These are phyloP conservation scores for Dryas drummondii DNA, from an alignment of 306 rosid species.

Conservation along the genomic window DNA sequence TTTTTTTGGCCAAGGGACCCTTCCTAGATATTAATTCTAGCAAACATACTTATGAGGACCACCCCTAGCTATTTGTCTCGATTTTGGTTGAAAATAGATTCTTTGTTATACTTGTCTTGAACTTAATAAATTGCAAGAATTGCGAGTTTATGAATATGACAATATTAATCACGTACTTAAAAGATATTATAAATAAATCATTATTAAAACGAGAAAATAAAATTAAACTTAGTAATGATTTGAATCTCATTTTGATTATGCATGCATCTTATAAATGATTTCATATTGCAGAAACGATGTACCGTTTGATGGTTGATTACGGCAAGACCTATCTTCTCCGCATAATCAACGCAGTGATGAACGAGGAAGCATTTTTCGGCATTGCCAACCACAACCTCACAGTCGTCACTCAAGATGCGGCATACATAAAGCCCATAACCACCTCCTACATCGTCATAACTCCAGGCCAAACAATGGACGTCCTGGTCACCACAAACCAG, in stretches of 20 bases:
- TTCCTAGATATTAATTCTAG: no score
- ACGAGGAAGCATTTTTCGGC: constrained; percentile 22
- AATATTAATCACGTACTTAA: no score
- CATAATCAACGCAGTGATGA: constrained; percentile 8
- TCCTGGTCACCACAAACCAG: constrained; percentile 21
- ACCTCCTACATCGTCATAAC: constrained; percentile 14
- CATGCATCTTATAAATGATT: not conserved
- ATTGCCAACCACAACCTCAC: constrained; percentile 23
- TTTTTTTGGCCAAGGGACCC: no score
- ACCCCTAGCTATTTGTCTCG: no score
- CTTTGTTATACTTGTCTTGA: no score
- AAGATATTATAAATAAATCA: no score
- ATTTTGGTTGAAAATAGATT: no score
- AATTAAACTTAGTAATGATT: no score
- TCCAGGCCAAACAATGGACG: constrained; percentile 32
- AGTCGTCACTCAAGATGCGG: constrained; percentile 22
- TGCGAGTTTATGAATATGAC: no score
- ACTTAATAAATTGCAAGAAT: no score
- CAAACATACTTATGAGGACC: no score
- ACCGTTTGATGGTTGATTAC: not conserved
- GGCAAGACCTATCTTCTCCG: constrained; percentile 29
- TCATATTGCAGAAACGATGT: constrained; percentile 4
- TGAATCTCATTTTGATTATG: constrained; percentile 14
- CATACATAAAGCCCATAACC: constrained; percentile 25
- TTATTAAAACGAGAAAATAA: no score